Conservation (phyloP, 2,329 filamentous ascomycete genomes). For the Magnaporthiopsis incrustans region DNA sequence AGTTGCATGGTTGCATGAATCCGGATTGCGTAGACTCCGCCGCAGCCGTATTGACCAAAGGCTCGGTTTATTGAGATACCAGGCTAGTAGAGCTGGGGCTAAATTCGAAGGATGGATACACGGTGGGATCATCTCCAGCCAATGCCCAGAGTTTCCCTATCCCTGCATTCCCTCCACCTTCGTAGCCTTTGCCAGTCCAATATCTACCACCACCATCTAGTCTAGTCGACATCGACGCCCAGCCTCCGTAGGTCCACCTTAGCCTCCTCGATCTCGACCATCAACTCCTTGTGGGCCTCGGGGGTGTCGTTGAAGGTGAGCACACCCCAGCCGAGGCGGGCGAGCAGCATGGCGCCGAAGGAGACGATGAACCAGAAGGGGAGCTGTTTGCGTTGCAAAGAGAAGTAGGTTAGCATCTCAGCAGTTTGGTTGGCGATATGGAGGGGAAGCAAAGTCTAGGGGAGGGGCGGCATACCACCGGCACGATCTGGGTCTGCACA, state of each 20-base stretch:
- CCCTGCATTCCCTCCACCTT: no score
- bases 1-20: not conserved
- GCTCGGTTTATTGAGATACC: not conserved
- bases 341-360: slow-evolving; percentile 86
- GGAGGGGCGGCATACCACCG: slow-evolving; percentile 58
- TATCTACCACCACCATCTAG: no score
- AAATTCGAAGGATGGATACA: not conserved
- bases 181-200: not conserved
- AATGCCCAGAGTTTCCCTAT: no score
- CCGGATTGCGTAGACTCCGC: not conserved
- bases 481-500: slow-evolving; percentile 78
- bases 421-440: no score
- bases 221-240: slow-evolving; percentile 71
- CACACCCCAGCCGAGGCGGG: slow-evolving; percentile 85
- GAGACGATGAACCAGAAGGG: slow-evolving; percentile 89
- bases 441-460: no score
- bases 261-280: slow-evolving; percentile 73
- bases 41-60: not conserved
- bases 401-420: no score
- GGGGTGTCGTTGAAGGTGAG: slow-evolving; percentile 96
- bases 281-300: slow-evolving; percentile 80
- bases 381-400: no score
- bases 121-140: no score
- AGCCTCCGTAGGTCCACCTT: slow-evolving; percentile 64
- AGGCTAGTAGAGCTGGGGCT: not conserved